Evolutionary conservation across 257 asterid genomes (phyloP).

Genomic region (Ehretia macrophylla): DNA sequence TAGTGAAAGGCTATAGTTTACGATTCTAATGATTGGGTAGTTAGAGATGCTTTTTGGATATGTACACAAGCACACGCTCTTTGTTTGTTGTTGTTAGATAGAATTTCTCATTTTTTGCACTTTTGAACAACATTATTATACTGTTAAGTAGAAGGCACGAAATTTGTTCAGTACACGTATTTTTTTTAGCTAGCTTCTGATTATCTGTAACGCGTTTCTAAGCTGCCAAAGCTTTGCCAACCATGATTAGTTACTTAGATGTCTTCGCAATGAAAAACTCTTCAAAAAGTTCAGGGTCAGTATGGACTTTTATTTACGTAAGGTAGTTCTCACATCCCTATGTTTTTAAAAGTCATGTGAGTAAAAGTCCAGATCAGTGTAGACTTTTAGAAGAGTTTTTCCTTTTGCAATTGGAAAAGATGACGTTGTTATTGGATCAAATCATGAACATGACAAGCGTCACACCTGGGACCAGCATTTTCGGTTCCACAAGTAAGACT

Average conservation of each 20-base stretch:
- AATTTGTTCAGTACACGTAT: constrained; percentile 7
- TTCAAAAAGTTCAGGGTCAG: too few relatives aligned
- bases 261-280: too few relatives aligned
- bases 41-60: constrained; percentile 34
- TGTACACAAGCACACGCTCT: constrained; percentile 15
- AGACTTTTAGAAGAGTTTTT: too few relatives aligned
- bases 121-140: background rate
- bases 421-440: too few relatives aligned
- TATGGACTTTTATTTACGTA: too few relatives aligned
- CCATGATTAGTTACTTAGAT: constrained; percentile 2
- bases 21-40: constrained; percentile 40
- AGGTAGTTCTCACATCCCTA: too few relatives aligned
- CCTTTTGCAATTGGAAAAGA: background rate
- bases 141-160: constrained; percentile 36
- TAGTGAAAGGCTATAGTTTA: background rate
- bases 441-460: too few relatives aligned
- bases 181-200: background rate
- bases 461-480: too few relatives aligned
- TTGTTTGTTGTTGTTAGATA: constrained; percentile 40
- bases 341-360: too few relatives aligned
- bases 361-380: too few relatives aligned
- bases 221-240: background rate
- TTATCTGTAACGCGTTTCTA: constrained; percentile 40
- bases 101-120: constrained; percentile 11
- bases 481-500: too few relatives aligned